Base-by-base conservation (phyloP, 2,329 filamentous ascomycete genomes). In the Lecanicillium sp. region DNA sequence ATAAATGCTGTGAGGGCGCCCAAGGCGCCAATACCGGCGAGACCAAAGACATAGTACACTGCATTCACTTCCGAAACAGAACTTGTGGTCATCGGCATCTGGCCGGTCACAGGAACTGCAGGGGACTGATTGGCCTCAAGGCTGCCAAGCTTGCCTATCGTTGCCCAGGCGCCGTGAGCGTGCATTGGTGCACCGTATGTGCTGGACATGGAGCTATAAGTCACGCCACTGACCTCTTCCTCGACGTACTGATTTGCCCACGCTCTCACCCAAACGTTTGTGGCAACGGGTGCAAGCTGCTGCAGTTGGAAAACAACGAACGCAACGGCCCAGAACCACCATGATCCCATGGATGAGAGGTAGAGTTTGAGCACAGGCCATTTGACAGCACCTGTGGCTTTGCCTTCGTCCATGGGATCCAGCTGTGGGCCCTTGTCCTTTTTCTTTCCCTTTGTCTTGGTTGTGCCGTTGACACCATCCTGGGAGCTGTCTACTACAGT, bases 241-340 rank as follows among this genome's bases (percentile, higher is more conserved):
- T 54, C 64, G 41, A 72, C 73, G 56, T 97, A 97, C 44, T 92
- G 83, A 57, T 96, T 94, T 13, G 90, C 84, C 92, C 92, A 98
- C 57, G 90, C 72, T 50, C 87, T 78, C 52, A 98, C 94, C 92
- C 92, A 98, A 36, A 96, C 64, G 52, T 92, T 96, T 27, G 88
- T 94, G 1, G 84, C 87, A 3, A 97, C 83, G 17, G 84, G 84
- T 4, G 84, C 84, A 25, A 95, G 59, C 57, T 98, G 92, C 56
- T 96, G 89, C 32, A 83, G 65, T 19, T 73, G 72, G 54, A 98
- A 97, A 28, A 89, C 81, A 4, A 80, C 49, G 12, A 80, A 63
- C 15, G 89, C 84, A 27, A 85, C 65, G 34, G 83, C 60, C 92
- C 92, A 98, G 65, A 94, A 98, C 72, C 87, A 89, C 87, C 88